These are phyloP conservation scores for Ceraceosorus guamensis DNA, from an alignment of 1,284 basidiomycete species.

Conservation along the genomic window DNA sequence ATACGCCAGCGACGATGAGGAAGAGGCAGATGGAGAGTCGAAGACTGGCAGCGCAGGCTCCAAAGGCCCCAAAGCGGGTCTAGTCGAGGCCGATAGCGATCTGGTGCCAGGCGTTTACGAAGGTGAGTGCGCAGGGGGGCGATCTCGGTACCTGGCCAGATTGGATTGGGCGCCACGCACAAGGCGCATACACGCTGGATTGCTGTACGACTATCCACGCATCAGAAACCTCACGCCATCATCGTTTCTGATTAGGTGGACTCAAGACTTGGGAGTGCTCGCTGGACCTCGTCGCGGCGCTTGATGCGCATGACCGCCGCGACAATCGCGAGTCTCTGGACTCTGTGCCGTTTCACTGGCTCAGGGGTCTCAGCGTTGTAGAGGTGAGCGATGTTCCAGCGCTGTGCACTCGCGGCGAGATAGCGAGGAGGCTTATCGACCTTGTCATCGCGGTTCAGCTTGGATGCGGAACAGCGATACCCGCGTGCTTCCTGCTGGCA, in stretches of 20 bases:
- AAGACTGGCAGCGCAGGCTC: conserved; percentile 3
- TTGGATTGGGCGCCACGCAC: too few relatives aligned
- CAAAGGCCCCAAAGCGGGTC: conserved; percentile 31
- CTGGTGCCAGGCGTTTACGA: conserved; percentile 88
- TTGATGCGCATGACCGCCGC: conserved; percentile 14
- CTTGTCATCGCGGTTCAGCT: conserved; percentile 61
- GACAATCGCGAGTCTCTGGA: background rate
- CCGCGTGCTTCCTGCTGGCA: conserved; percentile 66
- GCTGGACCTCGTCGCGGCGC: conserved; percentile 62
- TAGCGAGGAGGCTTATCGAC: too few relatives aligned
- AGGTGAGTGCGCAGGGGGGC: too few relatives aligned
- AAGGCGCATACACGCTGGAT: too few relatives aligned
- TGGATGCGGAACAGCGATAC: conserved; percentile 86
- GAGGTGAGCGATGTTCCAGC: background rate
- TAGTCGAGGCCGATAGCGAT: conserved; percentile 66
- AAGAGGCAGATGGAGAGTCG: conserved; percentile 15
- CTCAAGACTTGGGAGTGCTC: conserved; percentile 97
- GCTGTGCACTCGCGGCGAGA: too few relatives aligned
- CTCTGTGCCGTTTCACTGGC: conserved; percentile 1
- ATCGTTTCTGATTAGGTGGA: too few relatives aligned
- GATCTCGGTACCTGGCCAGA: too few relatives aligned
- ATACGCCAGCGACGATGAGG: conserved; percentile 27
- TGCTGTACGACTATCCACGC: too few relatives aligned
- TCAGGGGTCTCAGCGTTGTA: background rate
- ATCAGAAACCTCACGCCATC: too few relatives aligned